Evolutionary conservation across 345 rosid genomes (phyloP).

Genomic region (Ricinus communis): DNA sequence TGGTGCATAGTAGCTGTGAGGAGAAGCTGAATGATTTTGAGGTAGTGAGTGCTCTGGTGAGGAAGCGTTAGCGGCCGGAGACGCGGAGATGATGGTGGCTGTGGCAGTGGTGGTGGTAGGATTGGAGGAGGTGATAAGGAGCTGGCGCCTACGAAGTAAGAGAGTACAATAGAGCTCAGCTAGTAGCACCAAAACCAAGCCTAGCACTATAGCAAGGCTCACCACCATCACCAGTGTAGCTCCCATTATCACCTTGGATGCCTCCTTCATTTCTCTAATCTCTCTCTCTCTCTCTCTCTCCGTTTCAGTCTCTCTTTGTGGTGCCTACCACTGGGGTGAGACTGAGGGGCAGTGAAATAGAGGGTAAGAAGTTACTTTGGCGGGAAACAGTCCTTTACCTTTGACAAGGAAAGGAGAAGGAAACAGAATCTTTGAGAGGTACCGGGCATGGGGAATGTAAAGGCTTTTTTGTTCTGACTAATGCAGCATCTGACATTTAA

Average conservation of each 20-base stretch:
- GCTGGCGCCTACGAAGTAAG: slow-evolving; percentile 51
- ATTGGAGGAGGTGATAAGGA: slow-evolving; percentile 23
- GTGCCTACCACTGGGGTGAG: not conserved
- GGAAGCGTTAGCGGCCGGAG: slow-evolving; percentile 13
- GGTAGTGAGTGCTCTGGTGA: slow-evolving; percentile 23
- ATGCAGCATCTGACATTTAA: slow-evolving; percentile 9
- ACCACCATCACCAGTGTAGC: slow-evolving; percentile 83
- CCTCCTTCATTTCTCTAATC: slow-evolving; percentile 52
- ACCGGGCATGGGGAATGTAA: slow-evolving; percentile 31
- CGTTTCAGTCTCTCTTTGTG: not conserved
- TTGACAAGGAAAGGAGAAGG: slow-evolving; percentile 20
- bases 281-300: slow-evolving; percentile 17
- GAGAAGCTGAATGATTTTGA: slow-evolving; percentile 21
- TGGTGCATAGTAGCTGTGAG: slow-evolving; percentile 50
- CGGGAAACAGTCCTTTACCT: slow-evolving; percentile 42
- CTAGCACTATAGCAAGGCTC: slow-evolving; percentile 68
- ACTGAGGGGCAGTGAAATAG: slow-evolving; percentile 6
- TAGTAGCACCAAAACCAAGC: slow-evolving; percentile 66
- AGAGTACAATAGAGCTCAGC: slow-evolving; percentile 89
- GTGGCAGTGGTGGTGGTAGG: slow-evolving; percentile 24
- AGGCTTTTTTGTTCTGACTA: slow-evolving; percentile 22
- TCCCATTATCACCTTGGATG: slow-evolving; percentile 79
- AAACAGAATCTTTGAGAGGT: slow-evolving; percentile 27
- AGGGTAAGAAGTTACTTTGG: slow-evolving; percentile 29
- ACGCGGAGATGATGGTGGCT: slow-evolving; percentile 14